Base-by-base conservation (phyloP, 352 stramenopile genomes). In the Phytophthora kernoviae region DNA sequence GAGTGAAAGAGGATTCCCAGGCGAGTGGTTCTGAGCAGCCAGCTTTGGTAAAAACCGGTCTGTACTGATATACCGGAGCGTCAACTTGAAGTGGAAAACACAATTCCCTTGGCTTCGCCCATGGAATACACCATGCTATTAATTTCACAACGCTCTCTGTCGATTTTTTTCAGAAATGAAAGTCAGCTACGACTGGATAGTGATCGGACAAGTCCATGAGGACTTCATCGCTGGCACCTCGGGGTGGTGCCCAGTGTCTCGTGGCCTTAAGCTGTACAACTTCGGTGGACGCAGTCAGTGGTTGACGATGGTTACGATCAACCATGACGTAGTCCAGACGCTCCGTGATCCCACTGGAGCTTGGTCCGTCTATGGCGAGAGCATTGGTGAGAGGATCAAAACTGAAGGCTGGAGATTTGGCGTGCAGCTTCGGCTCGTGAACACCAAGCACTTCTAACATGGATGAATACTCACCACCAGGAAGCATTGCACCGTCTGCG, bases 191-290 rank as follows among this genome's bases (percentile, higher is more conserved):
- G 27, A 91, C 77, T 5, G 81, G 81, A 50, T 88, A 91, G 42
- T 91, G 81, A 39, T 91, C 81, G 17, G 81, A 91, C 14, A 91
- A 56, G 26, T 91, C 81, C 15, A 81, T 51, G 11, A 87, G 68
- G 21, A 74, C 53, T 53, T 79, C 65, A 6, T 72, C 63, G 5
- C 51, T 27, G 8, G 24, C 24, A 4, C 62, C 47, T 18, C 44
- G 42, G 5, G 68, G 27, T 20, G 67, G 49, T 4, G 56, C 46
- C 79, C 76, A 86, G 40, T 76, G 42, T 5, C 53, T 71, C 5
- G 76, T 81, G 9, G 75, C 78, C 43, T 91, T 91, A 2, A 91
- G 65, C 17, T 62, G 74, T 40, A 91, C 65, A 14, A 91, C 66
- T 45, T 84, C 60, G 2, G 62, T 62, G 15, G 43, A 71, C 1